phyloP scores from a whole-genome alignment of 345 rosid genomes.

The Salix caprea region DNA sequence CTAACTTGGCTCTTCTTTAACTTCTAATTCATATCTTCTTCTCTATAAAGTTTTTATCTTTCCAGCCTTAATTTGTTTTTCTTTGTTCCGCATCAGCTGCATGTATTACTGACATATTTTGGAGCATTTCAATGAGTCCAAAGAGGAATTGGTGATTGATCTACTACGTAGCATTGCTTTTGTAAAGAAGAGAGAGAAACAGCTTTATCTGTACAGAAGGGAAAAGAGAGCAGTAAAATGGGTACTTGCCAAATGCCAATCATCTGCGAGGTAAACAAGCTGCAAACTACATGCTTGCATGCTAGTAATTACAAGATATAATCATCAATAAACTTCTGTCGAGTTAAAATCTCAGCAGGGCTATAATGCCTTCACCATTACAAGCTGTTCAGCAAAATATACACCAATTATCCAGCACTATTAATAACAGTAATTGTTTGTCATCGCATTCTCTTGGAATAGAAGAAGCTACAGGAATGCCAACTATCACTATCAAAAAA shows the following conservation, averaged over 20 bases:
- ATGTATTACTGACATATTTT: constrained; percentile 33
- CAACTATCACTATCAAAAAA: neutral
- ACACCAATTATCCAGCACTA: neutral
- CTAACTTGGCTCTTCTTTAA: too few relatives aligned
- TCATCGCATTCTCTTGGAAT: too few relatives aligned
- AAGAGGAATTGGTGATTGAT: constrained; percentile 25
- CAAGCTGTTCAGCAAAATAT: neutral
- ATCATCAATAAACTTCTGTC: neutral
- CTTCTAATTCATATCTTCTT: too few relatives aligned
- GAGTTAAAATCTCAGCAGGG: neutral
- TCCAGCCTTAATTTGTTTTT: too few relatives aligned
- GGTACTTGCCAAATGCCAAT: neutral
- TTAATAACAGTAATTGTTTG: neutral
- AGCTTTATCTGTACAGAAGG: neutral
- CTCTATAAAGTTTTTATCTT: too few relatives aligned
- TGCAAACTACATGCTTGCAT: neutral
- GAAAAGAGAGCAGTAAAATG: too few relatives aligned
- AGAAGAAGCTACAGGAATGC: neutral
- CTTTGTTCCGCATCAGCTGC: neutral
- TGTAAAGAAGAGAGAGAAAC: constrained; percentile 13
- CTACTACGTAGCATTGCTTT: constrained; percentile 25
- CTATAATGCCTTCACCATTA: neutral
- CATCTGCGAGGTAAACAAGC: neutral
- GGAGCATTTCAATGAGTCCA: constrained; percentile 31
- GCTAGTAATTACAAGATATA: neutral